phyloP scores from a whole-genome alignment of 495 filamentous ascomycete species.

The Umbilicaria muhlenbergii region DNA sequence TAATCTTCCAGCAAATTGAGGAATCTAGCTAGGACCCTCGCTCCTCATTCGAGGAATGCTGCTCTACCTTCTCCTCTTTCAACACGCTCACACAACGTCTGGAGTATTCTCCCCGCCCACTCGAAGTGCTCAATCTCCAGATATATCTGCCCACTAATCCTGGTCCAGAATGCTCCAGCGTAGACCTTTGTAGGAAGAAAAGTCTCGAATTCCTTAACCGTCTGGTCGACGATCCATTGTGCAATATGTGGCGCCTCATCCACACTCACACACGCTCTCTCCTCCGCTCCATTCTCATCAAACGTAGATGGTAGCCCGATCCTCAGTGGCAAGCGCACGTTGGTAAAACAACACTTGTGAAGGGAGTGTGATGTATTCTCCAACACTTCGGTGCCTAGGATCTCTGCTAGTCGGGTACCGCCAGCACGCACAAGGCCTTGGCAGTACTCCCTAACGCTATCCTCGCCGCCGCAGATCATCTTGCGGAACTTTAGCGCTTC shows the following conservation, averaged over 20 bases:
- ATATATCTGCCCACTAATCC: conserved; percentile 70
- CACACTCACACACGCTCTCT: background rate
- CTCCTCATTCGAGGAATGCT: no score
- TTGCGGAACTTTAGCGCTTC: conserved; percentile 50
- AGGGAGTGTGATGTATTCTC: conserved; percentile 16
- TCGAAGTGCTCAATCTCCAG: conserved; percentile 65
- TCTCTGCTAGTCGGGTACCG: conserved; percentile 36
- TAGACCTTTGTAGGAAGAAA: conserved; percentile 51
- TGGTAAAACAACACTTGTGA: conserved; percentile 40
- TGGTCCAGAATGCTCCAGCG: conserved; percentile 43
- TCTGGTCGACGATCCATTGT: no score
- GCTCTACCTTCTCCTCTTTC: conserved; percentile 27
- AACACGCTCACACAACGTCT: conserved; percentile 44
- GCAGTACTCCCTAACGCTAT: conserved; percentile 41
- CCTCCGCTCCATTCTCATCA: conserved; percentile 4
- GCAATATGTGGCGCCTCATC: no score
- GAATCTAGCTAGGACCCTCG: no score
- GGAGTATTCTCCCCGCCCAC: conserved; percentile 45
- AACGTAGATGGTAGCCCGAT: conserved; percentile 5
- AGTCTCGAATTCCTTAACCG: conserved; percentile 39
- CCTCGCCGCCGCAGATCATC: conserved; percentile 58
- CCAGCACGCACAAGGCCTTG: conserved; percentile 38
- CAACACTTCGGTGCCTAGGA: conserved; percentile 54
- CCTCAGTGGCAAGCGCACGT: conserved; percentile 52
- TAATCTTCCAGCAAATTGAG: no score